Conservation (phyloP, 2,329 filamentous ascomycete species). For the Pseudogymnoascus pannorum region DNA sequence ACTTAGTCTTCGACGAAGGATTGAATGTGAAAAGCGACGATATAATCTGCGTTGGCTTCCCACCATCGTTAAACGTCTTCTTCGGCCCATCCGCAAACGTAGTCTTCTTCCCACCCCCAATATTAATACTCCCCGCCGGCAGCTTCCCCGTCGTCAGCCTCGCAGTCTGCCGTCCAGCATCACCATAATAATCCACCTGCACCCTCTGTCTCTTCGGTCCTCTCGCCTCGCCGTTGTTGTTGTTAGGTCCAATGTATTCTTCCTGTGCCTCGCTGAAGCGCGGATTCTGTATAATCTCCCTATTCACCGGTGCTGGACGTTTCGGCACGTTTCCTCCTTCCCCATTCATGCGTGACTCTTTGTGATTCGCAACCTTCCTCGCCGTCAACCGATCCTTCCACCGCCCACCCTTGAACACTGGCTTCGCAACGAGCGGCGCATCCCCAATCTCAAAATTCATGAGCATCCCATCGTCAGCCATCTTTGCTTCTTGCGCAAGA, state of each 20-base stretch:
- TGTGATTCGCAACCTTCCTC: conserved; percentile 57
- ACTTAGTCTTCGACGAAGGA: conserved; percentile 60
- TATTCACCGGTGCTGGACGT: conserved; percentile 14
- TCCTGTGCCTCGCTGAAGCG: conserved; percentile 13
- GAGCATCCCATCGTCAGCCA: conserved; percentile 94
- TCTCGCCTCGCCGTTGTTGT: conserved; percentile 17
- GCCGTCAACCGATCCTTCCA: conserved; percentile 86
- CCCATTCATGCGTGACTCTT: conserved; percentile 35
- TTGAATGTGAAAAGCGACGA: conserved; percentile 93
- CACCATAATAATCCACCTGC: conserved; percentile 18
- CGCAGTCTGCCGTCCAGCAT: conserved; percentile 13
- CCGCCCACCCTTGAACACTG: conserved; percentile 74
- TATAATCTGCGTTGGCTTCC: conserved; percentile 57
- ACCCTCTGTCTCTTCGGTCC: conserved; percentile 40
- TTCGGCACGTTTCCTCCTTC: conserved; percentile 25
- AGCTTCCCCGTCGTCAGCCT: conserved; percentile 31
- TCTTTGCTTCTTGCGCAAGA: conserved; percentile 32
- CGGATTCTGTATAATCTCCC: conserved; percentile 6
- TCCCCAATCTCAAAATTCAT: conserved; percentile 82
- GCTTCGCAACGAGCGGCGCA: conserved; percentile 52
- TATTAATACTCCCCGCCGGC: conserved; percentile 30
- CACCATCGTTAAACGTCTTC: conserved; percentile 25
- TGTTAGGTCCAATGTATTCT: conserved; percentile 27
- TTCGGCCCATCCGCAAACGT: conserved; percentile 19
- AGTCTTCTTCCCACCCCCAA: conserved; percentile 19